phyloP scores from a whole-genome alignment of 169 alveolate species.

The Plasmodium gonderi region DNA sequence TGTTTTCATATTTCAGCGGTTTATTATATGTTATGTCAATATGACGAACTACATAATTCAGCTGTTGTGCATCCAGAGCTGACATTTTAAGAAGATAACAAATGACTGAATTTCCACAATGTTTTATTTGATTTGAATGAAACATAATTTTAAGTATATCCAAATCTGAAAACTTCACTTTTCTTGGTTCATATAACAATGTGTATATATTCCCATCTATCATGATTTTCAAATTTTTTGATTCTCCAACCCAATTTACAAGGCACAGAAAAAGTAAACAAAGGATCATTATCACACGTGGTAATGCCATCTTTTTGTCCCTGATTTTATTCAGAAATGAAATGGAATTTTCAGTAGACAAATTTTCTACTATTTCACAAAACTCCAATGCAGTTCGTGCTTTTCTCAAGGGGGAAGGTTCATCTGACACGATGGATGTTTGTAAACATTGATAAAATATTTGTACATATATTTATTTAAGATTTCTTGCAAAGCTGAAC shows the following conservation, averaged over 20 bases:
- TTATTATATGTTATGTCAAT: background rate
- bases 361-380: too few species aligned
- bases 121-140: background rate
- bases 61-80: background rate
- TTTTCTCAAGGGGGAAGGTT: too few species aligned
- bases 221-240: background rate
- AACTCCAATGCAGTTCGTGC: too few species aligned
- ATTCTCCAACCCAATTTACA: background rate
- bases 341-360: too few species aligned
- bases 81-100: background rate
- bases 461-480: too few species aligned
- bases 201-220: background rate
- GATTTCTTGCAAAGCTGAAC: too few species aligned
- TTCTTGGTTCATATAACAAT: background rate
- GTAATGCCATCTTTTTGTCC: background rate
- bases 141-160: background rate
- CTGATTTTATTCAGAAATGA: too few species aligned
- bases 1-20: background rate
- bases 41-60: slow-evolving; percentile 7
- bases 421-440: too few species aligned
- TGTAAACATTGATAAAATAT: too few species aligned
- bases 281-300: background rate
- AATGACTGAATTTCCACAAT: background rate
- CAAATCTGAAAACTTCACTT: background rate
- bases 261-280: background rate